Conservation (phyloP, 495 filamentous ascomycete genomes). For the Trichoderma parareesei region DNA sequence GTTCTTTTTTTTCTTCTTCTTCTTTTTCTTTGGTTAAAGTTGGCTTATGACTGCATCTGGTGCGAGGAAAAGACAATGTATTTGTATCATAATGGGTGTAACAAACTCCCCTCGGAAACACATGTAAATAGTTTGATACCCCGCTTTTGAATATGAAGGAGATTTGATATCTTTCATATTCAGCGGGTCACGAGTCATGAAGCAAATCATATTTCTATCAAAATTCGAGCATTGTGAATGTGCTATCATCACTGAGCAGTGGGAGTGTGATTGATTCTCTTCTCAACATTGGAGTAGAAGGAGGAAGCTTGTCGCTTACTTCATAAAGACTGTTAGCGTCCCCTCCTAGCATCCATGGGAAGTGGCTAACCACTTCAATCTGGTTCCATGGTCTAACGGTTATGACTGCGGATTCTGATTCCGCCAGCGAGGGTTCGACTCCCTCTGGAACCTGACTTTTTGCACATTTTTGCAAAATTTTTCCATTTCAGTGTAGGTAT, state of each 20-base stretch:
- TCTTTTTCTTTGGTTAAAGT: no score
- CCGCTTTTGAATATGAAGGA: not conserved
- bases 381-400: slow-evolving; percentile 10
- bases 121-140: slow-evolving; percentile 1
- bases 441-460: slow-evolving; percentile 5
- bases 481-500: not conserved
- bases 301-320: no score
- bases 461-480: not conserved
- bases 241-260: no score
- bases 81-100: not conserved
- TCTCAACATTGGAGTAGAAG: no score
- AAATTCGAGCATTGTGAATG: no score
- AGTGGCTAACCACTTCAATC: not conserved
- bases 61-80: not conserved
- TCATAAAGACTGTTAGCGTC: not conserved
- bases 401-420: slow-evolving; percentile 10
- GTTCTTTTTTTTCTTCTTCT: not conserved
- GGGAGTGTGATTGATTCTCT: no score
- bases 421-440: slow-evolving; percentile 10
- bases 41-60: not conserved
- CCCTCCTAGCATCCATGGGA: not conserved
- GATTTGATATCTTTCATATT: no score
- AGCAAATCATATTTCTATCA: no score
- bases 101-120: slow-evolving; percentile 1
- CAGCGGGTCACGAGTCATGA: no score